Base-by-base conservation (phyloP, 2,329 filamentous ascomycete species). In the Cladophialophora yegresii region DNA sequence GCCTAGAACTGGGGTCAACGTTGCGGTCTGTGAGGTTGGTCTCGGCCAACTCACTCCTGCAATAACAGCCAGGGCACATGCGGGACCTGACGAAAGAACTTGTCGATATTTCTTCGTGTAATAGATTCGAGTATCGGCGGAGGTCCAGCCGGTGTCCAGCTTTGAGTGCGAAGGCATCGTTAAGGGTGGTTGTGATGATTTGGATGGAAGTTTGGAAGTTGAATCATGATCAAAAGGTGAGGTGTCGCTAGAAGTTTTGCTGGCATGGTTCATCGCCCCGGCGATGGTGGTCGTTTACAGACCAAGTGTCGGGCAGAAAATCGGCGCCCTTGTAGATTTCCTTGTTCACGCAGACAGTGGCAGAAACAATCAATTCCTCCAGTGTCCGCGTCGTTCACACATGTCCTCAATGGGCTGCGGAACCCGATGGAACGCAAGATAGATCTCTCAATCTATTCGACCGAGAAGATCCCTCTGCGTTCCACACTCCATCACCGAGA, bases 381-480 rank as follows among this genome's bases (percentile, higher is more conserved):
- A 45, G 12, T 32, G 36, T 45, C 55, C 40, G 2, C 33, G 16
- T 58, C 45, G 55, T 45, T 49, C 55, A 40, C 55, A 26, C 7
- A 32, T 20, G 20, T 28, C 36, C 63, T 54, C 62, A 64, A 68
- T 72, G 76, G 77, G 77, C 76, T 77, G 77, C 75, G 76, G 78
- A 78, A 78, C 76, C 78, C 77, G 76, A 80, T 80, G 79, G 79
- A 81, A 81, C 78, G 79, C 79, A 80, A 80, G 80, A 75, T 58
- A 77, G 77, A 78, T 76, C 79, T 80, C 79, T 80, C 79, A 78
- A 64, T 68, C 66, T 62, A 32, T 40, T 65, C 71, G 66, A 72
- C 71, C 73, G 79, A 81, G 79, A 72, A 77, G 78, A 81, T 78
- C 78, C 77, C 79, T 79, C 72, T 69, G 78, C 79, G 78, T 80